Evolutionary conservation across 495 filamentous ascomycete genomes (phyloP).

Genomic region (Aspergillus wentii): DNA sequence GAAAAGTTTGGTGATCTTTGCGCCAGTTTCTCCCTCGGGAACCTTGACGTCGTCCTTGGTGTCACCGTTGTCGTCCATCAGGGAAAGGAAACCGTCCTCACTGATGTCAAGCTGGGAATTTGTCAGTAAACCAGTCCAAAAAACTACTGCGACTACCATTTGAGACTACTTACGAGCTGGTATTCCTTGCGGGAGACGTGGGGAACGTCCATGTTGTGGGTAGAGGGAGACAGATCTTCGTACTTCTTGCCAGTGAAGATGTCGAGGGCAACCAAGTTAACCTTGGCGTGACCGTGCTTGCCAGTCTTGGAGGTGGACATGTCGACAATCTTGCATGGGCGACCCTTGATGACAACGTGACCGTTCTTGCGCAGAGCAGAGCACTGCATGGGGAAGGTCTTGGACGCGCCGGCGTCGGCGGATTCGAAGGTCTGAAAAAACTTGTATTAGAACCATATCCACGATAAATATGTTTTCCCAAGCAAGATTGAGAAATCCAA

Average conservation of each 20-base stretch:
- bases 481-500: neutral
- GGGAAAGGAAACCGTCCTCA: constrained; percentile 86
- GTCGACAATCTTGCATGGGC: constrained; percentile 99
- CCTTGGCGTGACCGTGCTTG: constrained; percentile 99
- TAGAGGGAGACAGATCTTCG: constrained; percentile 98
- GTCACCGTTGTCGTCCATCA: constrained; percentile 75
- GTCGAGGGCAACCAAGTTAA: constrained; percentile 93
- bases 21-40: constrained; percentile 82
- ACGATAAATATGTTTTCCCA: constrained; percentile 19
- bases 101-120: constrained; percentile 69
- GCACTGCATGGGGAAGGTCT: constrained; percentile 96
- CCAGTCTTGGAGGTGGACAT: constrained; percentile 99
- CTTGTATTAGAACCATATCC: constrained; percentile 55
- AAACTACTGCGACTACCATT: too few relatives aligned
- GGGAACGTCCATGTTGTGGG: constrained; percentile 99
- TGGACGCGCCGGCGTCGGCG: constrained; percentile 89
- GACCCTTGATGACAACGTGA: constrained; percentile 93
- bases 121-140: neutral
- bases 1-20: constrained; percentile 75
- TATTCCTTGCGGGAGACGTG: constrained; percentile 85
- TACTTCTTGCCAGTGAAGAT: constrained; percentile 99
- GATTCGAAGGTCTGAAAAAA: constrained; percentile 89
- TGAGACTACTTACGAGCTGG: constrained; percentile 68
- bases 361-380: constrained; percentile 99
- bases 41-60: constrained; percentile 94